Evolutionary conservation across 345 rosid species (phyloP).

Genomic region (Orychophragmus violaceus): DNA sequence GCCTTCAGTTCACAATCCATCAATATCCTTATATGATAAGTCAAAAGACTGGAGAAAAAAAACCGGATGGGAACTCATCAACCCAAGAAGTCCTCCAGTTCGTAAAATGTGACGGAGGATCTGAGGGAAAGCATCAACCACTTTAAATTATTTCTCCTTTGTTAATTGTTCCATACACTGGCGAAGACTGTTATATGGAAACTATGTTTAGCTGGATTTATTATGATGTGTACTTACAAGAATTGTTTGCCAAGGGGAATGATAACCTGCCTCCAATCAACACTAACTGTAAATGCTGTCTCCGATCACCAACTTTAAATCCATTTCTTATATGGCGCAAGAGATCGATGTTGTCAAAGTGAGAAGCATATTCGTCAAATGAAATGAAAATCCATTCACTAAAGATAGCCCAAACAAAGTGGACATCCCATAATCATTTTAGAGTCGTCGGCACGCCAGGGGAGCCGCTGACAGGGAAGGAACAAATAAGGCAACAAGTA

Average conservation of each 20-base stretch:
- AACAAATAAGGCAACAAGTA: slow-evolving; percentile 72
- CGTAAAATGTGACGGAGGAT: slow-evolving; percentile 82
- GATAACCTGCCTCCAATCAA: slow-evolving; percentile 95
- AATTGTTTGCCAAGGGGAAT: neutral
- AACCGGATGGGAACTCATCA: slow-evolving; percentile 1
- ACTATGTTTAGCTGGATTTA: too few relatives aligned
- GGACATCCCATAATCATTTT: slow-evolving; percentile 42
- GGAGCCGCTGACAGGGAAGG: slow-evolving; percentile 67
- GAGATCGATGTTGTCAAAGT: slow-evolving; percentile 76
- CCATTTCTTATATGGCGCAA: slow-evolving; percentile 67
- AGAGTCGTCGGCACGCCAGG: slow-evolving; percentile 49
- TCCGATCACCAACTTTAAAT: too few relatives aligned
- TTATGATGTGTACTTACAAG: too few relatives aligned
- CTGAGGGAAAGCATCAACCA: slow-evolving; percentile 28
- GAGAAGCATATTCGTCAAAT: slow-evolving; percentile 69
- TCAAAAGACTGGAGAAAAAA: neutral
- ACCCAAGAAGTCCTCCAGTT: slow-evolving; percentile 93
- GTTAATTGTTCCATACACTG: too few relatives aligned
- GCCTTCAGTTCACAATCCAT: slow-evolving; percentile 33
- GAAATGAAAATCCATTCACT: slow-evolving; percentile 43
- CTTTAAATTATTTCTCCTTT: too few relatives aligned
- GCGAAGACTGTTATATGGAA: too few relatives aligned
- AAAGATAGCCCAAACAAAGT: neutral
- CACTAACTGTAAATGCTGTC: slow-evolving; percentile 79
- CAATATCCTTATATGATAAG: slow-evolving; percentile 25